These are phyloP conservation scores for Monilinia aucupariae DNA, from an alignment of 2,329 filamentous ascomycete genomes.

Conservation along the genomic window DNA sequence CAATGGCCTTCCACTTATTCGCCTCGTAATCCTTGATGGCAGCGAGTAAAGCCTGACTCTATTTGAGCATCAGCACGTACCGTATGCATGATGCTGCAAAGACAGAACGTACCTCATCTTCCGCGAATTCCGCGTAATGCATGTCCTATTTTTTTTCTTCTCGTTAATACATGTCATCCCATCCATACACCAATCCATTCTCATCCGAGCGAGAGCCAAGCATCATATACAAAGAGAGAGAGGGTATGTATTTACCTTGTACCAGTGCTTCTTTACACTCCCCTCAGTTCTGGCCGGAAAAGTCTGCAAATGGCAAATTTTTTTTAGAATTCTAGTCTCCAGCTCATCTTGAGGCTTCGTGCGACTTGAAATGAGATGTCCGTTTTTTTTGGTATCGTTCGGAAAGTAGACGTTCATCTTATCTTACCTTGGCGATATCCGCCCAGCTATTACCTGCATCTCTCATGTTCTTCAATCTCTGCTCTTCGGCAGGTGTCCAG, in stretches of 20 bases:
- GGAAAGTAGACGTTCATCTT: neutral
- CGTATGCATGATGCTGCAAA: slow-evolving; percentile 5
- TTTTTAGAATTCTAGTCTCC: slow-evolving; percentile 23
- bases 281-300: slow-evolving; percentile 93
- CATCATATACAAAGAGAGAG: neutral
- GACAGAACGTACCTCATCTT: slow-evolving; percentile 70
- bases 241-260: slow-evolving; percentile 60
- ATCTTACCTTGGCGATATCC: slow-evolving; percentile 86
- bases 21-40: slow-evolving; percentile 98
- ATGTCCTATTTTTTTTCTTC: slow-evolving; percentile 74
- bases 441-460: slow-evolving; percentile 93
- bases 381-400: neutral
- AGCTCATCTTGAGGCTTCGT: slow-evolving; percentile 2
- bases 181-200: neutral
- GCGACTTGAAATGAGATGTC: slow-evolving; percentile 13
- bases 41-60: slow-evolving; percentile 61
- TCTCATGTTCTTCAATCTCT: slow-evolving; percentile 87
- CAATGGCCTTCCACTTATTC: slow-evolving; percentile 98
- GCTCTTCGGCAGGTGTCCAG: slow-evolving; percentile 93
- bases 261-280: slow-evolving; percentile 99
- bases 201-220: slow-evolving; percentile 13
- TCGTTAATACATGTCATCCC: neutral
- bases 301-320: slow-evolving; percentile 48
- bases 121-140: slow-evolving; percentile 98
- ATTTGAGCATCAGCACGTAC: slow-evolving; percentile 30